Conservation (phyloP, 2,329 filamentous ascomycete species). For the Calcarisporium arbuscula region DNA sequence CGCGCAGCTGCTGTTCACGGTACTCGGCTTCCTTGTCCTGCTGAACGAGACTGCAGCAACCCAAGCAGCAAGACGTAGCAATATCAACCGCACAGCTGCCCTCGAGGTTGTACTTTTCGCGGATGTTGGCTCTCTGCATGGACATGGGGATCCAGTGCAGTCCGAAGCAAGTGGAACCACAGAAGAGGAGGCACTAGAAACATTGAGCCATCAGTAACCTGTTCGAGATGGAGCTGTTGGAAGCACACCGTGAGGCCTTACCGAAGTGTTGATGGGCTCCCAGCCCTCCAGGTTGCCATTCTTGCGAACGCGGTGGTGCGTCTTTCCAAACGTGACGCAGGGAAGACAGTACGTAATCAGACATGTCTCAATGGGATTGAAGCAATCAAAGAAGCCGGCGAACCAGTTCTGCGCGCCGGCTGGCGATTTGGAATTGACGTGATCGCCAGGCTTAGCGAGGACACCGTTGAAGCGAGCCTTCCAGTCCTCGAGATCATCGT, state of each 20-base stretch:
- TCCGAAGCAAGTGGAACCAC: slow-evolving; percentile 31
- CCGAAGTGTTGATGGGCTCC: slow-evolving; percentile 40
- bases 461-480: slow-evolving; percentile 36
- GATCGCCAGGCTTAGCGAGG: slow-evolving; percentile 33
- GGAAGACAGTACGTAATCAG: slow-evolving; percentile 39
- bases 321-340: slow-evolving; percentile 43
- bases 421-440: slow-evolving; percentile 35
- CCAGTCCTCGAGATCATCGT: slow-evolving; percentile 38
- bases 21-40: slow-evolving; percentile 39
- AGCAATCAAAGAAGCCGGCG: slow-evolving; percentile 37
- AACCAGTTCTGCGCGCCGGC: slow-evolving; percentile 31
- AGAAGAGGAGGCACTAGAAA: slow-evolving; percentile 36
- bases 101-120: slow-evolving; percentile 37
- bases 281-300: slow-evolving; percentile 34
- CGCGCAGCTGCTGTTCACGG: slow-evolving; percentile 21
- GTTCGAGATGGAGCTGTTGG: not conserved
- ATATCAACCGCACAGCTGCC: slow-evolving; percentile 38
- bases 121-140: slow-evolving; percentile 39
- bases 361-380: slow-evolving; percentile 36
- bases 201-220: slow-evolving; percentile 7
- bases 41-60: slow-evolving; percentile 38
- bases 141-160: slow-evolving; percentile 36
- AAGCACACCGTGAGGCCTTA: slow-evolving; percentile 25
- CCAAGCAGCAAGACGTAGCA: slow-evolving; percentile 37
- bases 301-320: slow-evolving; percentile 37